Base-by-base conservation (phyloP, 768 basidiomycete species). In the Suillus occidentalis region DNA sequence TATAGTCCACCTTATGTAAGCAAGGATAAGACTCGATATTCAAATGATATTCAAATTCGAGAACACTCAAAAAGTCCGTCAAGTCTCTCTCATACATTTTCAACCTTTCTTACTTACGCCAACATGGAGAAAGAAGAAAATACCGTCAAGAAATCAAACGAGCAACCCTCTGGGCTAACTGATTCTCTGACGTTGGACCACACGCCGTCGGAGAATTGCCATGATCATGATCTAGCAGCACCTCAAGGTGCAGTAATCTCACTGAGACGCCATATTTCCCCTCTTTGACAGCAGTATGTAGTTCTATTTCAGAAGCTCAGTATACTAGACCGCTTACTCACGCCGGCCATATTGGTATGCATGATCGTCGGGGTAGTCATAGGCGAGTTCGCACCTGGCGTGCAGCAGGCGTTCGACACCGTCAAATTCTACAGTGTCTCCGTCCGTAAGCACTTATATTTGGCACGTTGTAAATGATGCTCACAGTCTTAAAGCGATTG, bases 321-420 rank as follows among this genome's bases (percentile, higher is more conserved):
- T 47, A 72, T 85, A 34, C 74, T 86, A 3, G 90, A 92, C 69
- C 82, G 86, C 20, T 79, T 89, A 6, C 78, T 92, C 36, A 87
- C 89, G 0, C 84, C 89, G 0, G 78, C 87, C 45, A 88, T 94
- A 37, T 79, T 95, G 3, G 31, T 90, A 0, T 83, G 81, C 34
- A 94, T 94, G 92, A 83, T 94, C 60, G 67, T 89, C 22, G 92
- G 91, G 1, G 87, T 92, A 6, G 72, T 93, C 59, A 86, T 95
- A 25, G 91, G 92, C 4, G 85, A 86, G 61, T 92, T 84, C 62
- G 87, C 82, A 2, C 83, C 83, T 6, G 76, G 79, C 39, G 85
- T 92, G 2, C 85, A 87, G 63, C 69, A 77, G 10, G 87, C 88
- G 0, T 88, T 92, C 63, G 84, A 87, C 68, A 85, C 85, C 0